These are phyloP conservation scores for Saccharomycopsis schoenii DNA, from an alignment of 805 yeast species.

Conservation along the genomic window DNA sequence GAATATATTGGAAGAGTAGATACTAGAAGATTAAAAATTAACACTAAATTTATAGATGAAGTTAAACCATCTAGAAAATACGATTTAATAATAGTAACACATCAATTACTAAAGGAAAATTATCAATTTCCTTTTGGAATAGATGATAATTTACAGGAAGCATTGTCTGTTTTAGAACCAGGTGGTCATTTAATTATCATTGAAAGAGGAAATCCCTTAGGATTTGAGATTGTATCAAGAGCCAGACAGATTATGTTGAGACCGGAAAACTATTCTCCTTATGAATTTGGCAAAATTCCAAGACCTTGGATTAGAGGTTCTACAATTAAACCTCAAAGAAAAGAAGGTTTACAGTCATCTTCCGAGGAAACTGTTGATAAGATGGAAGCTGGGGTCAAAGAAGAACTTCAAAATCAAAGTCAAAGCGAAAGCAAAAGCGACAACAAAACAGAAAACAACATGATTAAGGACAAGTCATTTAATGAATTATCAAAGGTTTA, in stretches of 20 bases:
- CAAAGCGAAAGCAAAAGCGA: too few species aligned
- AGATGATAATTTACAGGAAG: conserved; percentile 52
- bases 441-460: too few species aligned
- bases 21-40: conserved; percentile 43
- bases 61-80: conserved; percentile 39
- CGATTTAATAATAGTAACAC: conserved; percentile 76
- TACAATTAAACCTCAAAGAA: conserved; percentile 22
- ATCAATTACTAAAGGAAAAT: conserved; percentile 56
- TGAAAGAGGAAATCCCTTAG: conserved; percentile 85
- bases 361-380: conserved; percentile 10
- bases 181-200: conserved; percentile 70
- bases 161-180: conserved; percentile 57
- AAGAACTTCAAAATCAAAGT: too few species aligned
- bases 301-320: conserved; percentile 55
- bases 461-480: conserved; percentile 32
- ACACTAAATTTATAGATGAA: conserved; percentile 45
- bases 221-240: conserved; percentile 80
- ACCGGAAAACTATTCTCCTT: conserved; percentile 51
- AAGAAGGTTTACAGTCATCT: conserved; percentile 11
- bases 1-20: conserved; percentile 40
- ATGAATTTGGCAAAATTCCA: conserved; percentile 54
- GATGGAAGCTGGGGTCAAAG: conserved; percentile 18
- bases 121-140: conserved; percentile 61
- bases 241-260: conserved; percentile 88
- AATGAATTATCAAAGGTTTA: conserved; percentile 27